Conservation (phyloP, 768 basidiomycete species). For the Kwoniella dejecticola region DNA sequence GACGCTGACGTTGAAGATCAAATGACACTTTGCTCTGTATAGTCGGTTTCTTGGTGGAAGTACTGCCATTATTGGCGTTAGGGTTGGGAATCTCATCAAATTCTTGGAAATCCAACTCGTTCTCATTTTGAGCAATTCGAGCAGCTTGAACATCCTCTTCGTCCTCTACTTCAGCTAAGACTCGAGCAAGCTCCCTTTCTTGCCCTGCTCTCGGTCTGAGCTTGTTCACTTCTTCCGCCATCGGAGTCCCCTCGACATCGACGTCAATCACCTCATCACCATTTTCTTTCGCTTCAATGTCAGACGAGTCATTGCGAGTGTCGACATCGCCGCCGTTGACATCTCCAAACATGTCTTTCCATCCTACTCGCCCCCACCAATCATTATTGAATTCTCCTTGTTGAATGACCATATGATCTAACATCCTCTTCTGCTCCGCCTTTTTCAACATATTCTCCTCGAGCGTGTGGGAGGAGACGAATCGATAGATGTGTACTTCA, state of each 20-base stretch:
- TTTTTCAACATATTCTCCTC: conserved; percentile 96
- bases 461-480: conserved; percentile 71
- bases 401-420: conserved; percentile 89
- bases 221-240: conserved; percentile 35
- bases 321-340: conserved; percentile 59
- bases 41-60: too few species aligned
- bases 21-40: too few species aligned
- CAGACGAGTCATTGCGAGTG: conserved; percentile 1
- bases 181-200: conserved; percentile 60
- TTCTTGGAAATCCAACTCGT: conserved; percentile 77
- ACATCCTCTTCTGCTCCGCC: conserved; percentile 93
- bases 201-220: conserved; percentile 27
- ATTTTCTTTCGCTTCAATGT: conserved; percentile 17
- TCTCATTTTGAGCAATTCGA: conserved; percentile 73
- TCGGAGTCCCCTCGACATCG: conserved; percentile 31
- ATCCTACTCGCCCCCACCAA: conserved; percentile 63
- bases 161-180: conserved; percentile 83
- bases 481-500: conserved; percentile 88
- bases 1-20: conserved; percentile 21
- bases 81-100: conserved; percentile 39
- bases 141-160: conserved; percentile 83
- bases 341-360: conserved; percentile 79
- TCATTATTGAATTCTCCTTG: conserved; percentile 74
- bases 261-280: conserved; percentile 45
- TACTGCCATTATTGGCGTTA: too few species aligned